Evolutionary conservation across 129 eudicot genomes (phyloP), one percentile per base, ranked within the genome.

Genomic region (Smallanthus sonchifolius): DNA sequence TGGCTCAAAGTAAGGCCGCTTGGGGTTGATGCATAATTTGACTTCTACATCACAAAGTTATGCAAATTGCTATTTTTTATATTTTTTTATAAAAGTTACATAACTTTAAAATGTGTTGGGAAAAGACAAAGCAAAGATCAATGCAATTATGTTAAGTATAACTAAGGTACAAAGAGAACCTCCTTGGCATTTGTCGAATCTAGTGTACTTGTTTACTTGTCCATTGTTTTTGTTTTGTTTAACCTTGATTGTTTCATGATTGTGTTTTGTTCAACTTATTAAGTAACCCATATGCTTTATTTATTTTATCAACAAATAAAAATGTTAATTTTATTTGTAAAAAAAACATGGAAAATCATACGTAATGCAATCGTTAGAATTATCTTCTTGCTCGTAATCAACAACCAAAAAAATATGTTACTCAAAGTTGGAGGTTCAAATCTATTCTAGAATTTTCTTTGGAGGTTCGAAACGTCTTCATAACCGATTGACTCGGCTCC

Each of bases 151-250:
- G 83, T 72, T 72, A 40, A 16, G 64, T 63, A 40, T 64, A 38
- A 48, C 66, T 42, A 71, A 78, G 73, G 77, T 78, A 78, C 77
- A 78, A 63, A 63, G 73, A 63, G 77, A 78, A 79, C 78, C 52
- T 79, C 83, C 73, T 79, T 72, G 83, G 83, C 78, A 72, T 79
- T 79, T 79, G 79, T 79, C 83, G 79, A 72, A 65, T 79, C 79
- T 66, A 79, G 79, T 72, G 83, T 79, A 79, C 74, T 79, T 64
- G 83, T 56, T 72, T 72, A 47, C 69, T 72, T 79, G 83, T 79
- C 78, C 13, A 60, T 79, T 79, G 73, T 79, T 72, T 72, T 65
- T 79, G 83, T 79, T 79, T 79, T 54, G 35, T 7, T 20, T n/a
- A 65, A 54, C 14, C 45, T 72, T 35, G 83, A 79, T 65, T 72